Evolutionary conservation across 192 early-diverging fungal genomes (phyloP).

Genomic region (Dimargaris cristalligena): DNA sequence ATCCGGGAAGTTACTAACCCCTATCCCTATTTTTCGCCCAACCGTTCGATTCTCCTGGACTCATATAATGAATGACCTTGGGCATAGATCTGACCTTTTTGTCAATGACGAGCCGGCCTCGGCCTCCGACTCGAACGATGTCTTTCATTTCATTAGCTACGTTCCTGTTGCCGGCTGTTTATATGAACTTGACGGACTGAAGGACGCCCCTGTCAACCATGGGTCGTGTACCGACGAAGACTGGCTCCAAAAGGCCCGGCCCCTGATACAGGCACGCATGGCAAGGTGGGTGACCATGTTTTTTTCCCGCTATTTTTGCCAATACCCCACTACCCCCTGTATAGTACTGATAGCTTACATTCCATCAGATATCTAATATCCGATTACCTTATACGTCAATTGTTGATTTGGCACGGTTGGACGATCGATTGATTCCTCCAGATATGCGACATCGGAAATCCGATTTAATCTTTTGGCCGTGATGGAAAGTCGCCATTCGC

Average conservation of each 20-base stretch:
- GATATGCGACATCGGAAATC: slow-evolving; percentile 38
- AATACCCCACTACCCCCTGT: too few species aligned
- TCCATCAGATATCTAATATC: too few species aligned
- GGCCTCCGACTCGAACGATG: slow-evolving; percentile 38
- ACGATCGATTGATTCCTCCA: too few species aligned
- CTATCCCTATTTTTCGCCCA: too few species aligned
- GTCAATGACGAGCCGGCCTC: slow-evolving; percentile 41
- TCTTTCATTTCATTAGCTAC: slow-evolving; percentile 70
- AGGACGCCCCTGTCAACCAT: slow-evolving; percentile 45
- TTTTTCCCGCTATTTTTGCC: too few species aligned
- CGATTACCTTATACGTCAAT: too few species aligned
- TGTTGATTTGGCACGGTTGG: too few species aligned
- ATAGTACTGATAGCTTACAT: too few species aligned
- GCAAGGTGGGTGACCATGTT: too few species aligned
- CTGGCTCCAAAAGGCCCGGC: slow-evolving; percentile 44
- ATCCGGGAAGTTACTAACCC: too few species aligned
- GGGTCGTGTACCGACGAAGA: slow-evolving; percentile 42
- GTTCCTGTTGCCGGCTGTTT: slow-evolving; percentile 50
- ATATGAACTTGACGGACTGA: slow-evolving; percentile 65
- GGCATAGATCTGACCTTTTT: slow-evolving; percentile 49
- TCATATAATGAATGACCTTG: too few species aligned
- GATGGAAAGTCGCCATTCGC: slow-evolving; percentile 41
- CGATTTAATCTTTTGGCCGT: slow-evolving; percentile 70
- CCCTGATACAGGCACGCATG: slow-evolving; percentile 55
- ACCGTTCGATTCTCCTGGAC: too few species aligned